Base-by-base conservation (phyloP, 1,139 yeast genomes). In the Kodamaea sp. region DNA sequence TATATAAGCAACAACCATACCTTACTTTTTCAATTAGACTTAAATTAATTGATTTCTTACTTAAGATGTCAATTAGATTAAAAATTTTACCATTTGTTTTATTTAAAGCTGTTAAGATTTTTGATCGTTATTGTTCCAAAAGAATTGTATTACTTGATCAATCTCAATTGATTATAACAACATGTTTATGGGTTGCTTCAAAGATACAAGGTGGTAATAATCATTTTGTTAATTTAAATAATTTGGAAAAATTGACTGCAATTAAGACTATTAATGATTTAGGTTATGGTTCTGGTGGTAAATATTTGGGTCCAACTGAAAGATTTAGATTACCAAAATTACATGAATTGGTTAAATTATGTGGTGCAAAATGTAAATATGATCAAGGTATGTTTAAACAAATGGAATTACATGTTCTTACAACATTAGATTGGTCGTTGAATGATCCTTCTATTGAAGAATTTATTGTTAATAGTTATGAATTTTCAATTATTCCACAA, bases 161-260 rank as follows among this genome's bases (percentile, higher is more conserved):
- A 62, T 70, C 79, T 7, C 84, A 79, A 55, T 65, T 81, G 39
- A 81, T 80, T 20, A 73, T 79, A 32, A 77, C 83, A 32, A 79
- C 86, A 15, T 81, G 87, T 54, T 63, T 81, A 29, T 80, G 86
- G 86, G 63, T 81, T 15, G 76, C 83, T 5, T 74, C 81, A 26
- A 81, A 81, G 55, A 64, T 79, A 3, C 76, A 73, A 58, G 88
- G 88, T 34, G 88, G 88, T 27, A 80, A 82, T 55, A 79, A 79
- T 51, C 88, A 81, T 60, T 78, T 79, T 49, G 74, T 79, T 41
- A 79, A 79, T 57, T 67, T 69, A 45, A 53, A 46, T 37, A 65
- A 67, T 42, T 45, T 60, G 29, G 64, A 60, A 31, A 62, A 62
- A 45, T 48, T 58, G 24, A 53, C 53, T 36, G 53, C 57, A 31